A percentile compares a stretch with the other conserved stretches of the same genome.
phyloP scores from a whole-genome alignment of 257 asterid genomes.

The Rhazya stricta region DNA sequence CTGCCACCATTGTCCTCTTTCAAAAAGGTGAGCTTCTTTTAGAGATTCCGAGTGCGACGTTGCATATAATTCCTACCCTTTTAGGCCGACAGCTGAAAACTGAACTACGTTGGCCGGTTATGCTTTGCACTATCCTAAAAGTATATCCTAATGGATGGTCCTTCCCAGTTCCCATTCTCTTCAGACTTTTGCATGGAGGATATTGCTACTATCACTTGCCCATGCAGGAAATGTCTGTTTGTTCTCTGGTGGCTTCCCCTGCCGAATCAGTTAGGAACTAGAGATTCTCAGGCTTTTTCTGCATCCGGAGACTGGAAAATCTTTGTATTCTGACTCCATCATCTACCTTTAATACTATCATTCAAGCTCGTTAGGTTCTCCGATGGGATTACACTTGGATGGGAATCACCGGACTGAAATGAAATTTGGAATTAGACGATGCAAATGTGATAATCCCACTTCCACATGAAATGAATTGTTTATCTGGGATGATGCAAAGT shows the following conservation, averaged over 20 bases:
- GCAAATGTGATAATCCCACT: too few species aligned
- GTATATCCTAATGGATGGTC: constrained; percentile 4
- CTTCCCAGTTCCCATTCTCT: background rate
- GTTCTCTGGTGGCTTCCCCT: background rate
- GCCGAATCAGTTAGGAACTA: background rate
- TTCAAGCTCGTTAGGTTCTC: too few species aligned
- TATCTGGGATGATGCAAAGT: too few species aligned
- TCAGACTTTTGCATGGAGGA: background rate
- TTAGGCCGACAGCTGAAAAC: background rate
- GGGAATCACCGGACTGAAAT: too few species aligned
- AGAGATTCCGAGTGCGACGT: constrained; percentile 1
- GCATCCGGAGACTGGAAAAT: background rate
- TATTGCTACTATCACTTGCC: background rate
- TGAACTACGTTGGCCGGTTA: background rate
- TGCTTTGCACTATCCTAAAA: background rate
- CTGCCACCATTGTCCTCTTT: constrained; percentile 9
- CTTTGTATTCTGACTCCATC: background rate
- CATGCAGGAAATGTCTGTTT: background rate
- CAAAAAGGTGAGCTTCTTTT: constrained; percentile 2
- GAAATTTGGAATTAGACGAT: too few species aligned
- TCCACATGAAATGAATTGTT: too few species aligned
- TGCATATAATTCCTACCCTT: constrained; percentile 1
- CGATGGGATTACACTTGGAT: too few species aligned
- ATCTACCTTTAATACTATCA: too few species aligned
- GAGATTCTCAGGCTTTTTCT: background rate